Evolutionary conservation across 805 yeast species (phyloP).

Genomic region (Spencermartinsiella europaea): DNA sequence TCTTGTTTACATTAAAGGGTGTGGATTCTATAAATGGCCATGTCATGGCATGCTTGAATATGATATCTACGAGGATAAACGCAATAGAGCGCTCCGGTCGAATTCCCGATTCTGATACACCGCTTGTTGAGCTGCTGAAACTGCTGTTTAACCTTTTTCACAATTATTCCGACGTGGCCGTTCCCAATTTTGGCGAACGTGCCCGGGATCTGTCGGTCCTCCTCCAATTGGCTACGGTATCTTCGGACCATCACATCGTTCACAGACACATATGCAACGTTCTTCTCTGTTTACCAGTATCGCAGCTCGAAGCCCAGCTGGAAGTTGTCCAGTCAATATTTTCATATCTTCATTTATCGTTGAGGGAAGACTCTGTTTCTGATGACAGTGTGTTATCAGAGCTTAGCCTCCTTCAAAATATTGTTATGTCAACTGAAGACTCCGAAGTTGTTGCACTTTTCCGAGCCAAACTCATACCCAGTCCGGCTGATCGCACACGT

Average conservation of each 20-base stretch:
- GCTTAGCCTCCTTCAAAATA: not conserved
- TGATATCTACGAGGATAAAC: not conserved
- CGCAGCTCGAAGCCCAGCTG: not conserved
- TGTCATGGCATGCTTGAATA: not conserved
- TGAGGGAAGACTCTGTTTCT: not conserved
- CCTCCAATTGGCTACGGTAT: conserved; percentile 4
- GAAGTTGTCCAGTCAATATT: not conserved
- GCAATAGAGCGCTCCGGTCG: conserved; percentile 3
- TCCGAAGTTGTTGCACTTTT: not conserved
- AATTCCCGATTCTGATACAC: conserved; percentile 1
- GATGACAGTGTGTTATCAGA: not conserved
- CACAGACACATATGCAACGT: conserved; percentile 14
- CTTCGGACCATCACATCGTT: not conserved
- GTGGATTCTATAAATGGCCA: not conserved
- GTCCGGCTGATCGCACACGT: not conserved
- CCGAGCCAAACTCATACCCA: not conserved
- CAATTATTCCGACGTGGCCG: conserved; percentile 11
- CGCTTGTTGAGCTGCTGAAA: conserved; percentile 14
- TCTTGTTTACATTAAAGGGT: conserved; percentile 14
- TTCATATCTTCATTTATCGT: not conserved
- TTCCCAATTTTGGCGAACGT: conserved; percentile 7
- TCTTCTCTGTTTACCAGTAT: conserved; percentile 12
- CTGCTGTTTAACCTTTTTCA: conserved; percentile 15
- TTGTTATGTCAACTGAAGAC: not conserved
- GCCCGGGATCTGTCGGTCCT: conserved; percentile 7